A percentile compares a stretch with the other conserved stretches of the same genome.
Evolutionary conservation across 805 yeast genomes (phyloP).

Genomic region (Metschnikowia arizonensis): DNA sequence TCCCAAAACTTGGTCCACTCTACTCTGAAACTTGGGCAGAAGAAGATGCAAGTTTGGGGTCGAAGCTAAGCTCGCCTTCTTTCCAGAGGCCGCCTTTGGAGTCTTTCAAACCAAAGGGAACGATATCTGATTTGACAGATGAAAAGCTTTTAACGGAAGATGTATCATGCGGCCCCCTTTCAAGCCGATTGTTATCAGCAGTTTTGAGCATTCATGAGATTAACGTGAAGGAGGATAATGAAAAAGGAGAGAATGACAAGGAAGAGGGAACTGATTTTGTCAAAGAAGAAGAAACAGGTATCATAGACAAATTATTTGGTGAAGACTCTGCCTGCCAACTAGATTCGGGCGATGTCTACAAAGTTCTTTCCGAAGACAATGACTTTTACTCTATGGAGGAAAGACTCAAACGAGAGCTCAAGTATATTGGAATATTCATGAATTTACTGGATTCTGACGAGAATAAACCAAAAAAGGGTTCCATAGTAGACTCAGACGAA

Average conservation of each 20-base stretch:
- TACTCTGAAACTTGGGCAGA: conserved; percentile 85
- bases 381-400: conserved; percentile 85
- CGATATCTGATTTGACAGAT: conserved; percentile 55
- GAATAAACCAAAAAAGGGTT: conserved; percentile 19
- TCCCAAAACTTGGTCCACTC: conserved; percentile 81
- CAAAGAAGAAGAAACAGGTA: conserved; percentile 14
- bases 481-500: conserved; percentile 50
- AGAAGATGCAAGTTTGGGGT: conserved; percentile 55
- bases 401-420: conserved; percentile 78
- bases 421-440: conserved; percentile 85
- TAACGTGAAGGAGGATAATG: conserved; percentile 20
- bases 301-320: conserved; percentile 21
- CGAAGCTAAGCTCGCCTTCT: conserved; percentile 47
- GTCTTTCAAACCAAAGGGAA: conserved; percentile 53
- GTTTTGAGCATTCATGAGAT: conserved; percentile 46
- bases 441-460: conserved; percentile 41
- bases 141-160: conserved; percentile 64
- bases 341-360: conserved; percentile 30
- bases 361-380: conserved; percentile 44
- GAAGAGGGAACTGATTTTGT: conserved; percentile 11
- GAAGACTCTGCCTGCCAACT: conserved; percentile 36
- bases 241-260: conserved; percentile 16
- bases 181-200: conserved; percentile 80
- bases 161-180: conserved; percentile 86
- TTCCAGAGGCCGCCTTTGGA: conserved; percentile 40